A percentile compares a stretch with the other conserved stretches of the same genome.
Conservation (phyloP, 176 grass and related monocot species). For the Avena atlantica region DNA sequence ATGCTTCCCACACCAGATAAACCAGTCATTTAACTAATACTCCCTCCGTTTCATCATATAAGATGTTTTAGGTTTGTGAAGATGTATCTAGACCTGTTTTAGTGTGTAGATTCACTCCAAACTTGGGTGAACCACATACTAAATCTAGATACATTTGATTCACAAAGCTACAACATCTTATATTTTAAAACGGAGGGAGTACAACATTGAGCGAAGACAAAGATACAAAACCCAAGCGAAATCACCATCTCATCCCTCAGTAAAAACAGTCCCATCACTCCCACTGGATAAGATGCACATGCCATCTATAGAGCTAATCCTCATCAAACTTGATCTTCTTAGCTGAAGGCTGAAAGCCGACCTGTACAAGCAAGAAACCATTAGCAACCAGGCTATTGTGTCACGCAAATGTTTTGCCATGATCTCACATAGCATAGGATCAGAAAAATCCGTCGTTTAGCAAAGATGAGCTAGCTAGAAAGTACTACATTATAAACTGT, state of each 20-base stretch:
- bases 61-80: too few relatives aligned
- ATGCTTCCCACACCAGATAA: neutral
- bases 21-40: conserved; percentile 23
- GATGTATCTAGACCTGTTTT: too few relatives aligned
- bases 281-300: neutral
- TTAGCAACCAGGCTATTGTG: neutral
- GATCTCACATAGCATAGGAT: neutral
- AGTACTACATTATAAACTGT: neutral
- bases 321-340: conserved; percentile 68
- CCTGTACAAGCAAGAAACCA: conserved; percentile 36
- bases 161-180: too few relatives aligned
- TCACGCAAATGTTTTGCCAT: neutral
- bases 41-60: too few relatives aligned
- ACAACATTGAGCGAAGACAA: conserved; percentile 13
- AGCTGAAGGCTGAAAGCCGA: conserved; percentile 49
- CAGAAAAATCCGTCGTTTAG: neutral
- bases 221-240: neutral
- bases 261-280: neutral
- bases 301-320: conserved; percentile 20
- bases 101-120: too few relatives aligned
- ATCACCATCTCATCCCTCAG: neutral
- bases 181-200: too few relatives aligned
- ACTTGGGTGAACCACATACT: too few relatives aligned
- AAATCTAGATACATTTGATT: too few relatives aligned
- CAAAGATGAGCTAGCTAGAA: neutral